Conservation (phyloP, 345 rosid species). For the Adansonia digitata region DNA sequence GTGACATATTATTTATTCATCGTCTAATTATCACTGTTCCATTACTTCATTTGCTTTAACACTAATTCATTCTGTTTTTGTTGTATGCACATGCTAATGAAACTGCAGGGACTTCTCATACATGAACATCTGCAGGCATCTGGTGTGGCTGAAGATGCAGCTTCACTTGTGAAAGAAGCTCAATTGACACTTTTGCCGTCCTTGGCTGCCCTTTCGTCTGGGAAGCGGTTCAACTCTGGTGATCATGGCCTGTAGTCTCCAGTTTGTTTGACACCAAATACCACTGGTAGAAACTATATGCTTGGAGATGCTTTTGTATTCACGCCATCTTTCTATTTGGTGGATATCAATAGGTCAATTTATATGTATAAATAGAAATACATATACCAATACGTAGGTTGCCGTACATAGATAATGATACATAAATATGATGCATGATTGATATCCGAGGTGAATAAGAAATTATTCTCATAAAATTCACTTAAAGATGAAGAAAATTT, state of each 20-base stretch:
- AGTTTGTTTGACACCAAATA: constrained; percentile 45
- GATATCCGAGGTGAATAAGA: too few relatives aligned
- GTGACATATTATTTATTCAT: background rate
- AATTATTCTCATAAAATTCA: too few relatives aligned
- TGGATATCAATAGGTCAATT: too few relatives aligned
- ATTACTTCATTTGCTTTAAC: background rate
- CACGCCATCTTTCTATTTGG: constrained; percentile 58
- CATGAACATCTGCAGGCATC: constrained; percentile 96
- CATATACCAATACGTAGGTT: too few relatives aligned
- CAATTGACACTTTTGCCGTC: constrained; percentile 79
- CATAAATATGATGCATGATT: too few relatives aligned
- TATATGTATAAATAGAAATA: too few relatives aligned
- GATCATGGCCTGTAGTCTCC: constrained; percentile 72
- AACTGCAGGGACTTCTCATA: constrained; percentile 81
- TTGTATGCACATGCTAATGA: constrained; percentile 8
- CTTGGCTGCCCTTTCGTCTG: constrained; percentile 60
- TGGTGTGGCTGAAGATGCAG: constrained; percentile 70
- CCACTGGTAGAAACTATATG: constrained; percentile 39
- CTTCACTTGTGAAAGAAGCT: constrained; percentile 74
- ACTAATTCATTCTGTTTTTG: background rate
- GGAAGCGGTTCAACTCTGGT: constrained; percentile 60
- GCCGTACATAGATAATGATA: too few relatives aligned
- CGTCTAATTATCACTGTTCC: background rate
- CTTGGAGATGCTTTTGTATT: constrained; percentile 43
- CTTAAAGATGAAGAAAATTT: too few relatives aligned